Conservation (phyloP, 2,329 filamentous ascomycete genomes). For the Camillea tinctor region DNA sequence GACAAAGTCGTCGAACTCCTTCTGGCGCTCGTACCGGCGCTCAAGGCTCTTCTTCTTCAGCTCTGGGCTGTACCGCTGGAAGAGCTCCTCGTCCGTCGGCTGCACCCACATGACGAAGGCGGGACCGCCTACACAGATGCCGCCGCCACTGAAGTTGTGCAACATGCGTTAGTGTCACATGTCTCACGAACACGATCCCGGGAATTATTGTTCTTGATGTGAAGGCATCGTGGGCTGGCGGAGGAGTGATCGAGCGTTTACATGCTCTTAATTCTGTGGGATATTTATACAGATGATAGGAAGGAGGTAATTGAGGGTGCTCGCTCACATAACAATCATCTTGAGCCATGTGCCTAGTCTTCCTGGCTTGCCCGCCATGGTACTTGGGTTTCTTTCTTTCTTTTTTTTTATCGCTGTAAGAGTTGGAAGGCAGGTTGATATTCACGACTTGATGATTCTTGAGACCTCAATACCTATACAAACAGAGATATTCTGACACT, state of each 20-base stretch:
- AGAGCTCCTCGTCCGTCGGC: conserved; percentile 89
- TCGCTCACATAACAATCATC: conserved; percentile 66
- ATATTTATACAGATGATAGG: conserved; percentile 9
- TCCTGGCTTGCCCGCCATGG: conserved; percentile 46
- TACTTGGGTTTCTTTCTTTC: conserved; percentile 1
- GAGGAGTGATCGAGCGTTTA: too few species aligned
- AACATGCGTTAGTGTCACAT: conserved; percentile 4
- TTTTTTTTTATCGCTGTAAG: too few species aligned
- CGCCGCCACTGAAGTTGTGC: conserved; percentile 10
- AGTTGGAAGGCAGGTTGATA: too few species aligned
- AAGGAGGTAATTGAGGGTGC: conserved; percentile 1
- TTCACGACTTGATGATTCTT: too few species aligned
- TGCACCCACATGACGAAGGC: conserved; percentile 76
- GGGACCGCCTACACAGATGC: conserved; percentile 77
- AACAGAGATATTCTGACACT: too few species aligned
- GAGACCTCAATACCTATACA: too few species aligned
- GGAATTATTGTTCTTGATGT: not conserved
- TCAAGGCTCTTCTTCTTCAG: conserved; percentile 87
- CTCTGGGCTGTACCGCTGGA: conserved; percentile 90
- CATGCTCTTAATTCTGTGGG: not conserved
- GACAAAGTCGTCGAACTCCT: conserved; percentile 90
- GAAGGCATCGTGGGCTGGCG: not conserved
- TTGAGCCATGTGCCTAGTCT: conserved; percentile 64
- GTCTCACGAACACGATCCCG: not conserved
- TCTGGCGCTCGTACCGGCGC: conserved; percentile 68